These are phyloP conservation scores for Penicillium robsamsonii DNA, from an alignment of 495 filamentous ascomycete species.

Conservation along the genomic window DNA sequence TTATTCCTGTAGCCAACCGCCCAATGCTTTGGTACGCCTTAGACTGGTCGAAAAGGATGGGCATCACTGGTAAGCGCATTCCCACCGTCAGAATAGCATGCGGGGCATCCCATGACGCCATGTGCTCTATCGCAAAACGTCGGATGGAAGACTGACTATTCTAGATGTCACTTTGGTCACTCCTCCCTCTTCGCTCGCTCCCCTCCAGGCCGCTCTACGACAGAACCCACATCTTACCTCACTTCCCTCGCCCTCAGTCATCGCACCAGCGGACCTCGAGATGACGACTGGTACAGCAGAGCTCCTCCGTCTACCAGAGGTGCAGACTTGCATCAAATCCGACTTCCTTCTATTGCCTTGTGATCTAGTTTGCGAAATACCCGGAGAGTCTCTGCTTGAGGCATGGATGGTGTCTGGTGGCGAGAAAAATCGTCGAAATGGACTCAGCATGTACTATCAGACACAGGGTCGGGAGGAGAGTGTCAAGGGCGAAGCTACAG, in stretches of 20 bases:
- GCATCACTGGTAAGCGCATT: conserved; percentile 64
- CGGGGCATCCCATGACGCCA: conserved; percentile 1
- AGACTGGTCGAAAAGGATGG: conserved; percentile 84
- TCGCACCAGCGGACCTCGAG: conserved; percentile 69
- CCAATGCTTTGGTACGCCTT: conserved; percentile 96
- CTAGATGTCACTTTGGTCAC: conserved; percentile 81
- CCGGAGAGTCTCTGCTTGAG: conserved; percentile 75
- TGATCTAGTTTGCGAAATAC: conserved; percentile 88
- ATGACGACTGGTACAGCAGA: conserved; percentile 84
- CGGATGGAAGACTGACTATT: conserved; percentile 4
- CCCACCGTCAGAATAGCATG: background rate
- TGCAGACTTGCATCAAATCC: conserved; percentile 65
- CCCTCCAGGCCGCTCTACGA: conserved; percentile 73
- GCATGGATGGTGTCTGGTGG: conserved; percentile 82
- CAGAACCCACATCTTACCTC: conserved; percentile 86
- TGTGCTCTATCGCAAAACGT: background rate
- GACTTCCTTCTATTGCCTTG: conserved; percentile 93
- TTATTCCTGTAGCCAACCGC: conserved; percentile 88
- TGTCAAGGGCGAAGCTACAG: conserved; percentile 85
- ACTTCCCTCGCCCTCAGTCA: conserved; percentile 68
- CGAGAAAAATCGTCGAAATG: conserved; percentile 63
- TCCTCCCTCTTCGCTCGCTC: conserved; percentile 66
- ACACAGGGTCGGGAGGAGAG: conserved; percentile 68
- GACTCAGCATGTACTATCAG: conserved; percentile 83
- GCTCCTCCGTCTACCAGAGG: conserved; percentile 76